Percentiles rank a stretch among this genome's conserved stretches.
phyloP scores from a whole-genome alignment of 148 eudicot genomes.

The Chenopodium suecicum region DNA sequence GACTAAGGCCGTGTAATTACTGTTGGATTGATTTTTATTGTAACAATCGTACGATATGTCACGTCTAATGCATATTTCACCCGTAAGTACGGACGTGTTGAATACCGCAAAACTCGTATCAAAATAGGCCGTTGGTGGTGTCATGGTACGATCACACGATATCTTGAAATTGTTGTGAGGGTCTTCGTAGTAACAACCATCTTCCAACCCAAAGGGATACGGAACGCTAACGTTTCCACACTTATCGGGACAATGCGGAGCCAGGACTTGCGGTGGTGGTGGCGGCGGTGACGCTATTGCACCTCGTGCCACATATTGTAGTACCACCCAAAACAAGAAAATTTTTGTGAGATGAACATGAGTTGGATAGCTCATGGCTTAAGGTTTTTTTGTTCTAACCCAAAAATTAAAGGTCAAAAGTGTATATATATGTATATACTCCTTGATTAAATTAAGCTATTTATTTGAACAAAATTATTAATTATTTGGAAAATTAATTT shows the following conservation, averaged over 20 bases:
- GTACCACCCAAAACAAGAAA: neutral
- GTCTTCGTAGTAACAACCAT: neutral
- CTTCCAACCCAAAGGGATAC: slow-evolving; percentile 3
- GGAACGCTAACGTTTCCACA: slow-evolving; percentile 14
- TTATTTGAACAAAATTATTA: no score
- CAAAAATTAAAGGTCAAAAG: neutral
- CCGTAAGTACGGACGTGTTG: neutral
- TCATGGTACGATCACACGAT: neutral
- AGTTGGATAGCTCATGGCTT: neutral
- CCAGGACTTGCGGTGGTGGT: neutral
- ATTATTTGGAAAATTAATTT: no score
- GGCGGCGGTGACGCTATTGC: neutral
- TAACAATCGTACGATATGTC: slow-evolving; percentile 14
- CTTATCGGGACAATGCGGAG: neutral
- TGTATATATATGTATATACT: no score
- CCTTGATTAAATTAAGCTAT: neutral
- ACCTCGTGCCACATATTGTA: neutral
- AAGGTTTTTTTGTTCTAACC: neutral
- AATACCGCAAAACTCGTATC: slow-evolving; percentile 1
- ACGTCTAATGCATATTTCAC: slow-evolving; percentile 10
- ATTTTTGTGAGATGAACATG: neutral
- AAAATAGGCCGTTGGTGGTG: neutral
- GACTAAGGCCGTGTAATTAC: neutral
- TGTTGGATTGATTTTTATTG: neutral
- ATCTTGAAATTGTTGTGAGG: neutral